Base-by-base conservation (phyloP, 2,329 filamentous ascomycete species). In the Fusarium globosum region DNA sequence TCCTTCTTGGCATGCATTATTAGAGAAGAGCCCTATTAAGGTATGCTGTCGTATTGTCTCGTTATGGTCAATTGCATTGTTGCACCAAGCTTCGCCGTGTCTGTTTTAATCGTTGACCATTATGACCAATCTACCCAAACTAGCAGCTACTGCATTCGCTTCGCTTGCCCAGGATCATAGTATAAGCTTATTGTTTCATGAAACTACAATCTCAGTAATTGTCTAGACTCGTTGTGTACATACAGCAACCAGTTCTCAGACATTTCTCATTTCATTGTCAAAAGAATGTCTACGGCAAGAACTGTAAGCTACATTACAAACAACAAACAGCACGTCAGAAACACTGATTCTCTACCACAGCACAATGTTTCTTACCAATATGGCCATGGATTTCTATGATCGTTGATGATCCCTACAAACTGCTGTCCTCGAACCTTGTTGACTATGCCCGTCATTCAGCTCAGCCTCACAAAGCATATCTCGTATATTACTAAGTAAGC, bases 1-100 rank as follows among this genome's bases (percentile, higher is more conserved):
- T 30, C 26, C 20, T 39, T 57, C 60, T 69, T 69, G 52, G 45
- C 46, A 57, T 38, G 21, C 38, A 49, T 53, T 36, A 20, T 39
- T 42, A 42, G 23, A 39, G 14, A 53, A 39, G 23, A 39, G 51
- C 51, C 23, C 51, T 39, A 33, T 13, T 33, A 26, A 26, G 26
- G 26, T 26, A 33, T 14, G 13, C 33, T 33, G 33, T 33, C 33
- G 16, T 21, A 28, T n/a, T 55, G 35, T n/a, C 23, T 28, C 14
- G 20, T 12, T 21, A 21, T 26, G 23, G 15, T 33, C 15, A n/a
- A 35, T 23, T 14, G 4, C 20, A 28, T 28, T 18, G 23, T 39
- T 41, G 20, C 14, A 28, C 35, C 4, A 28, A n/a, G 23, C 14
- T 55, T 55, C 4, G 15, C 7, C 16, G 33, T 28, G 51, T 41